Base-by-base conservation (phyloP, 306 rosid species). In the Lathyrus aphaca region DNA sequence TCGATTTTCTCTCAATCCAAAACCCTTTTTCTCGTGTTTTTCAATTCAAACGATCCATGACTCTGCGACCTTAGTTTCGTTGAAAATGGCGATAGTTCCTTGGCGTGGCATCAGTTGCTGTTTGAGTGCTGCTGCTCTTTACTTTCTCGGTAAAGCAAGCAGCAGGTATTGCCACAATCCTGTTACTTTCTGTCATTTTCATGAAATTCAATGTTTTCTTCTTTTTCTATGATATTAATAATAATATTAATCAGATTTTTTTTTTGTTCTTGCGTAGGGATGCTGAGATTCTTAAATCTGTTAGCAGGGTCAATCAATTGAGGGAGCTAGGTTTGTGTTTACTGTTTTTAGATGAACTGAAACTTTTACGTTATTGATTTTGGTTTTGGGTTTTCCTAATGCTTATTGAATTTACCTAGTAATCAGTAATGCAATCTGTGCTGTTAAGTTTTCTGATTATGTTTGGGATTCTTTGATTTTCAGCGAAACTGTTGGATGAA, bases 101-200 rank as follows among this genome's bases (percentile, higher is more conserved):
- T 91, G 96, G 99, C 88, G 97, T 68, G 99, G 99, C 62, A 19
- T 94, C 62, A 87, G 95, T 73, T 94, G 99, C 66, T 94, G 99
- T 75, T 61, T 94, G 82, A 91, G 99, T 83, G 97, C 94, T 51
- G 95, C 91, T 80, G 96, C 95, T 68, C 96, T 94, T 60, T 91
- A 91, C 75, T 92, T 91, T 81, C 99, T 94, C 39, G 99, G 99
- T 43, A 86, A 97, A 82, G 86, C 95, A 71, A 91, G 92, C 83
- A 95, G 97, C 80, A 87, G 97, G 99, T 87, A 30, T 5, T 23
- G 13, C 29, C 17, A 8, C 10, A 66, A 60, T 69, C 23, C 35
- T n/a, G 27, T 46, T 69, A 32, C 8, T 23, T 23, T 54, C 8
- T 54, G 32, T 15, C 4, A 10, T 19, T 53, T 15, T 15, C 5